Percentiles rank a stretch among this genome's conserved stretches.
Evolutionary conservation across 768 basidiomycete genomes (phyloP).

Genomic region (Kwoniella pini): DNA sequence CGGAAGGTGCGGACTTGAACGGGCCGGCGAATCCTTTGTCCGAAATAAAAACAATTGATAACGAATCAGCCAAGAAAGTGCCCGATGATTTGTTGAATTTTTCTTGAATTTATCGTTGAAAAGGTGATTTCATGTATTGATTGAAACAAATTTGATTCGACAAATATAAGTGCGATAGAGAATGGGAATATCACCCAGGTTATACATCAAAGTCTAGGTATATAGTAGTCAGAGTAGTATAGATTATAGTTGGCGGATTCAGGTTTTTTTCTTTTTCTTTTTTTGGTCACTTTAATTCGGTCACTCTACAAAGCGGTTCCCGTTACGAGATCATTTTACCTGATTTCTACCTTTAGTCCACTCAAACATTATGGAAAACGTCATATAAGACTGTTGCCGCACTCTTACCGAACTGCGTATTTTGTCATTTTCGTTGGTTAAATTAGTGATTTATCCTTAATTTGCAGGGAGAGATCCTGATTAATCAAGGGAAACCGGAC

Average conservation of each 20-base stretch:
- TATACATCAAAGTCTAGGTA: not conserved
- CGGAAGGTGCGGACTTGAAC: not conserved
- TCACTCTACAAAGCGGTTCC: not conserved
- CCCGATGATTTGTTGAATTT: not conserved
- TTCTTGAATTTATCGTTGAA: too few species aligned
- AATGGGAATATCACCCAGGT: too few species aligned
- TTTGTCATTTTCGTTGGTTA: slow-evolving; percentile 2
- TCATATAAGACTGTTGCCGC: slow-evolving; percentile 3
- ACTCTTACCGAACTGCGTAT: slow-evolving; percentile 11
- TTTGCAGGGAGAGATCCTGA: not conserved
- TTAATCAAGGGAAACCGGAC: not conserved
- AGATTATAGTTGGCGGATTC: not conserved
- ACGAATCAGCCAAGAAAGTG: not conserved
- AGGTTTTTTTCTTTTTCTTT: not conserved
- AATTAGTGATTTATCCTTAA: slow-evolving; percentile 3
- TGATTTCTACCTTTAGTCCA: too few species aligned
- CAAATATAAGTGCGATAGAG: too few species aligned
- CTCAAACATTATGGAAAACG: too few species aligned
- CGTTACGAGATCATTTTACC: too few species aligned
- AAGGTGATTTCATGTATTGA: too few species aligned
- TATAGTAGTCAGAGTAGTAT: too few species aligned
- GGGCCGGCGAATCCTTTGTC: slow-evolving; percentile 7
- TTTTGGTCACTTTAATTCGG: not conserved
- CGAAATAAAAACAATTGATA: not conserved
- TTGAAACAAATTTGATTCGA: too few species aligned